Evolutionary conservation across 208 protist species (phyloP), one percentile per base, ranked within the genome.

Genomic region (Naegleria gruberi): DNA sequence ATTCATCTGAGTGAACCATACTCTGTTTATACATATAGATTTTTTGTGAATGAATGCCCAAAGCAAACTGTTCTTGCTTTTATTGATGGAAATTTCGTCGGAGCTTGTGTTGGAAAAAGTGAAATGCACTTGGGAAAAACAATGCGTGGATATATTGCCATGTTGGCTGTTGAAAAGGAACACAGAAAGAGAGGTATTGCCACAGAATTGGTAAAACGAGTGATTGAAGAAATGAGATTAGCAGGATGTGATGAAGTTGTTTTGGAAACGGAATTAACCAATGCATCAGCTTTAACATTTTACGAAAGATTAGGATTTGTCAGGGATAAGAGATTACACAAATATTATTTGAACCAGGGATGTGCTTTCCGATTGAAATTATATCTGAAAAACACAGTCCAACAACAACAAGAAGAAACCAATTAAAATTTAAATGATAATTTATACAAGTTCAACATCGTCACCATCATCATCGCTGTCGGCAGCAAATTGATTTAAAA

Each of bases 1-100:
- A 91, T 94, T 81, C 97, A 99, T 90, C 95, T 99, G 12, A 97
- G 96, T 37, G 98, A 99, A 94, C 98, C 98, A 19, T 99, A 99
- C 93, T 98, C 96, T 90, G 97, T 99, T 89, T 99, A 99, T 92
- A 99, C 98, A 0, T 99, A 99, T 93, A 94, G 98, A 90, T 99
- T 99, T 93, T 99, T 99, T 93, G 94, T 99, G 91, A 95, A 98
- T 93, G 95, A 96, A 77, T 99, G 98, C 97, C 98, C 98, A 30
- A 92, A 98, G 40, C 94, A 99, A 8, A 98, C 95, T 89, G 94
- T 98, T 30, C 93, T 98, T 43, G 96, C 17, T 15, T 37, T 73
- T 42, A 23, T 23, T 46, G 34, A 10, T 37, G 57, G 86, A 73
- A 91, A 96, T 65, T 93, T 95, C 90, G 94, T 98, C 4, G 97